These are phyloP conservation scores for Choiromyces venosus DNA, from an alignment of 495 filamentous ascomycete species.

Conservation along the genomic window DNA sequence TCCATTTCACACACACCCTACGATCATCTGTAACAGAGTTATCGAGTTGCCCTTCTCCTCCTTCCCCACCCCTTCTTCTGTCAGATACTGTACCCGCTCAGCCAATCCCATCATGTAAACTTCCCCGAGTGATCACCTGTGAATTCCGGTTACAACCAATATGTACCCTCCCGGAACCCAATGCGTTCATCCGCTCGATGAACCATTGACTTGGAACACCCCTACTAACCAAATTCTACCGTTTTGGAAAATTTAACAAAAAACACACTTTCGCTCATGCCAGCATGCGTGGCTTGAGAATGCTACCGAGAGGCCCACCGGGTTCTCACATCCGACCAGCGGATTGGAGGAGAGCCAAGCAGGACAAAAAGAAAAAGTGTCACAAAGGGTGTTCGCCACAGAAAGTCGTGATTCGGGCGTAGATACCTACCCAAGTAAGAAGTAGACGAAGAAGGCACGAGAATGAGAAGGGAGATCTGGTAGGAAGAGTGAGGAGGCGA, in stretches of 20 bases:
- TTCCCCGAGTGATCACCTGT: neutral
- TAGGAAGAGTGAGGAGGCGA: neutral
- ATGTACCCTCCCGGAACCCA: neutral
- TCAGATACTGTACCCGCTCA: neutral
- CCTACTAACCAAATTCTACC: neutral
- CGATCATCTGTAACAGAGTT: neutral
- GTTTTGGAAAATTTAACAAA: neutral
- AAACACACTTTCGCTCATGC: neutral
- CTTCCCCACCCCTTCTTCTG: neutral
- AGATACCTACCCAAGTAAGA: neutral
- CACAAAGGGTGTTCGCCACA: neutral
- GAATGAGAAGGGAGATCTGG: neutral
- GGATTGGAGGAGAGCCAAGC: neutral
- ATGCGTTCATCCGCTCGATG: neutral
- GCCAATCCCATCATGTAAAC: neutral
- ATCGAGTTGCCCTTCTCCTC: neutral
- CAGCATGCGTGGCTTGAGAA: neutral
- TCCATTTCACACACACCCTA: neutral
- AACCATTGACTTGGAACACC: neutral
- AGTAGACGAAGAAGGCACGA: neutral
- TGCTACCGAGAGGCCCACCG: neutral
- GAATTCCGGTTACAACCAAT: neutral
- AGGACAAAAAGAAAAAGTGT: neutral
- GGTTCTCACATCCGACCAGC: neutral
- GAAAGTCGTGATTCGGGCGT: neutral